These are phyloP conservation scores for Neospermospora avenae DNA, from an alignment of 2,329 filamentous ascomycete genomes.

Conservation along the genomic window DNA sequence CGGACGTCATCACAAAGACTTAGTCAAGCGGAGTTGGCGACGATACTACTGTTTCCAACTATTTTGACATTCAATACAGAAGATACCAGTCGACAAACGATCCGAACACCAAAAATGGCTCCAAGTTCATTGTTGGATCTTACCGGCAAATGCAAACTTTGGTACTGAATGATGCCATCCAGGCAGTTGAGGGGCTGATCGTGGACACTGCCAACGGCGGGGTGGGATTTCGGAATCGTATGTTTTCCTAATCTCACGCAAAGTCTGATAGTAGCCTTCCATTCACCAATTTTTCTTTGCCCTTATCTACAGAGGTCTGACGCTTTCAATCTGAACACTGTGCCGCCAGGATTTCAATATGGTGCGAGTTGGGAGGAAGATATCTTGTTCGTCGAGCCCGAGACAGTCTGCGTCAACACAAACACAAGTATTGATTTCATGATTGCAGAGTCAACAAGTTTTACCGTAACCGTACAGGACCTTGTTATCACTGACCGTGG, in stretches of 20 bases:
- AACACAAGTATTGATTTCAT: constrained; percentile 43
- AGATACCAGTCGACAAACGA: constrained; percentile 27
- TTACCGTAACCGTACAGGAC: constrained; percentile 14
- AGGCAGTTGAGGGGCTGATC: constrained; percentile 42
- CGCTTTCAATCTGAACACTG: not conserved
- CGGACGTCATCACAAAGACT: constrained; percentile 35
- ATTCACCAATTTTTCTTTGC: not conserved
- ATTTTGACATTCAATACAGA: constrained; percentile 41
- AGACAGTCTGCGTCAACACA: constrained; percentile 42
- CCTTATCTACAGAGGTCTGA: not conserved
- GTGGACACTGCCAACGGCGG: constrained; percentile 42
- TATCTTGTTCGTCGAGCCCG: constrained; percentile 45
- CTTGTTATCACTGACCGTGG: constrained; percentile 41
- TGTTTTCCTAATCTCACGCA: no score
- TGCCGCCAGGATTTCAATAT: constrained; percentile 34
- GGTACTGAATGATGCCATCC: constrained; percentile 12
- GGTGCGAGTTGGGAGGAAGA: constrained; percentile 46
- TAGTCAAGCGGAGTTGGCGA: constrained; percentile 39
- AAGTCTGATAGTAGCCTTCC: not conserved
- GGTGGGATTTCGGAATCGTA: constrained; percentile 44
- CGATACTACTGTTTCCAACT: constrained; percentile 38
- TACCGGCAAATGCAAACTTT: constrained; percentile 26
- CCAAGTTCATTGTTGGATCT: constrained; percentile 32
- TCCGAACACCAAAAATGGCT: constrained; percentile 33
- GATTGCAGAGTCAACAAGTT: constrained; percentile 23